A percentile compares a stretch with the other conserved stretches of the same genome.
These are phyloP conservation scores for Cutaneotrichosporon cavernicola DNA, from an alignment of 1,284 basidiomycete genomes.

Conservation along the genomic window DNA sequence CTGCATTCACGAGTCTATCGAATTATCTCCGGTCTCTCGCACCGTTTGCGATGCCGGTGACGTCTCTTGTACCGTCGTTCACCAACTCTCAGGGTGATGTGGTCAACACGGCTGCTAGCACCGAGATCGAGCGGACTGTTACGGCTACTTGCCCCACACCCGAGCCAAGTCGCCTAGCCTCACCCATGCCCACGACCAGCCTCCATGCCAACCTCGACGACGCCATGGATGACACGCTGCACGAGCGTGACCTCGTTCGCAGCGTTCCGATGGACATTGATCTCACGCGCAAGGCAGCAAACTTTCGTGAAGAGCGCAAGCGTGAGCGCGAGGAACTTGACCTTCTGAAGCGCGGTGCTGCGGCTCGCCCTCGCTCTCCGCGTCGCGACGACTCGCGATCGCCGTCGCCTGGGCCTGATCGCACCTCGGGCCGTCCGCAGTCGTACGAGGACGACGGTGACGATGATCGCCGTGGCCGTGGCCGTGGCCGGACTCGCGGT, in stretches of 20 bases:
- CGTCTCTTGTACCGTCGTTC: slow-evolving; percentile 7
- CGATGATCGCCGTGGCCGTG: slow-evolving; percentile 11
- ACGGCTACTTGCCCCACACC: neutral
- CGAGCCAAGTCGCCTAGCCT: slow-evolving; percentile 17
- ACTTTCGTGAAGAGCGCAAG: slow-evolving; percentile 26
- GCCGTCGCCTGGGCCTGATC: slow-evolving; percentile 14
- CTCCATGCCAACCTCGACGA: slow-evolving; percentile 14
- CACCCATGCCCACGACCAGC: slow-evolving; percentile 28
- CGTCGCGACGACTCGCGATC: slow-evolving; percentile 16
- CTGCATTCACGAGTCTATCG: slow-evolving; percentile 44
- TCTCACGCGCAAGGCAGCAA: slow-evolving; percentile 28
- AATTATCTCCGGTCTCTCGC: slow-evolving; percentile 43
- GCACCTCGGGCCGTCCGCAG: slow-evolving; percentile 5
- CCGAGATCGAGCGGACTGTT: neutral
- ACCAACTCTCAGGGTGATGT: slow-evolving; percentile 1
- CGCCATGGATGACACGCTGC: neutral
- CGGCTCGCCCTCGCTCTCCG: slow-evolving; percentile 10
- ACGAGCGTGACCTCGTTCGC: slow-evolving; percentile 36
- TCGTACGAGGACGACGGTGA: slow-evolving; percentile 25
- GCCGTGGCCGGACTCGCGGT: slow-evolving; percentile 15
- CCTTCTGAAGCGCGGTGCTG: slow-evolving; percentile 17
- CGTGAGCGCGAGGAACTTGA: slow-evolving; percentile 31
- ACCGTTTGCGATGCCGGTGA: slow-evolving; percentile 31
- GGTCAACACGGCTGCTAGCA: neutral
- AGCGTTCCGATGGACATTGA: slow-evolving; percentile 49